Conservation (phyloP, 352 stramenopile genomes). For the Proteromonas lacertae region DNA sequence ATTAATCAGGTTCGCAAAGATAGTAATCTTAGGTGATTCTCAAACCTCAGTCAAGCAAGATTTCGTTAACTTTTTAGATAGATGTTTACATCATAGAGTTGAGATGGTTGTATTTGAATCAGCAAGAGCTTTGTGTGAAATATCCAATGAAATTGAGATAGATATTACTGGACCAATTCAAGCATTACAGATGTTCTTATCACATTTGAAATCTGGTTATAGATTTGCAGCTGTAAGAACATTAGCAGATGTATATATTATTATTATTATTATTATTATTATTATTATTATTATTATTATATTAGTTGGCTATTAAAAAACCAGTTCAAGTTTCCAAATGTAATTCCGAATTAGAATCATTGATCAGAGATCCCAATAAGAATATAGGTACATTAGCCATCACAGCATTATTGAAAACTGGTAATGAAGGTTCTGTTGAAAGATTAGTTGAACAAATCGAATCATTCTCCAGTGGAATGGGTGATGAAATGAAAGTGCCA, state of each 20-base stretch:
- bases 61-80: constrained; percentile 58
- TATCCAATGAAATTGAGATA: constrained; percentile 54
- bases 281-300: too few relatives aligned
- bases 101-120: constrained; percentile 99
- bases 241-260: constrained; percentile 50
- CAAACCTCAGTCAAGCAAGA: constrained; percentile 28
- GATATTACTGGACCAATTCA: constrained; percentile 81
- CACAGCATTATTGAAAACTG: constrained; percentile 92
- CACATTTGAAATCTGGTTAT: constrained; percentile 64
- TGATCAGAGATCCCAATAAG: constrained; percentile 81
- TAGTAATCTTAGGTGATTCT: constrained; percentile 39
- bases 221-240: constrained; percentile 82
- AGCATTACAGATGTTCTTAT: constrained; percentile 70
- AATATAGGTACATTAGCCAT: constrained; percentile 93
- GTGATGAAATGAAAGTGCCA: constrained; percentile 98
- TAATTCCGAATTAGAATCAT: constrained; percentile 88
- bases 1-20: constrained; percentile 78
- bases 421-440: constrained; percentile 71
- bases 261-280: too few relatives aligned
- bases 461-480: constrained; percentile 90
- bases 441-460: constrained; percentile 75
- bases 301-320: constrained; percentile 37
- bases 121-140: constrained; percentile 61
- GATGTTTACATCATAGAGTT: constrained; percentile 74
- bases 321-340: constrained; percentile 76